phyloP scores from a whole-genome alignment of 2,329 filamentous ascomycete genomes.

The Fusarium burgessii region DNA sequence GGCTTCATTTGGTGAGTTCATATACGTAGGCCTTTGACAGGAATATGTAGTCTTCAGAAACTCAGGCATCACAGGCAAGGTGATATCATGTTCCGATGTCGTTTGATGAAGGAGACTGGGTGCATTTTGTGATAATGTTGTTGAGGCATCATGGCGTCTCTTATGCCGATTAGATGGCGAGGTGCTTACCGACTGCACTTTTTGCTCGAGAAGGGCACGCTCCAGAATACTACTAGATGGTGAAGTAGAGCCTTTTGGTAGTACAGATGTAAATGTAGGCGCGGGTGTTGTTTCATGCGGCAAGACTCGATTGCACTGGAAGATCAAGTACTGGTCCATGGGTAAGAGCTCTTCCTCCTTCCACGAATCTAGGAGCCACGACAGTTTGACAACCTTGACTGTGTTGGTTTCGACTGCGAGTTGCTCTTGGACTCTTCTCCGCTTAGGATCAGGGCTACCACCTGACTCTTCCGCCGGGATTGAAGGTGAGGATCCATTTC shows the following conservation, averaged over 20 bases:
- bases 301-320: conserved; percentile 59
- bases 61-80: conserved; percentile 74
- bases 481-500: not conserved
- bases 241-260: conserved; percentile 13
- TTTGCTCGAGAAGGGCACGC: conserved; percentile 37
- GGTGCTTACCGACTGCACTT: conserved; percentile 1
- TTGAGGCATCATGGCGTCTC: conserved; percentile 13
- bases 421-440: conserved; percentile 28
- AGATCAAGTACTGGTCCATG: conserved; percentile 64
- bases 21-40: conserved; percentile 81
- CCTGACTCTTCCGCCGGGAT: not conserved
- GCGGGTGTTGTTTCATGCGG: not conserved
- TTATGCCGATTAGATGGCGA: conserved; percentile 23
- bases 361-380: conserved; percentile 69
- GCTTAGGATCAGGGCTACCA: conserved; percentile 28
- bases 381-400: conserved; percentile 67
- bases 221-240: conserved; percentile 36
- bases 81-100: conserved; percentile 81
- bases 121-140: conserved; percentile 36
- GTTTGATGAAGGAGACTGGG: conserved; percentile 71
- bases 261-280: not conserved
- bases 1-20: conserved; percentile 75
- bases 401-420: conserved; percentile 28
- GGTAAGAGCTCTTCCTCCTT: conserved; percentile 59
- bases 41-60: conserved; percentile 75